Evolutionary conservation across 2,329 filamentous ascomycete genomes (phyloP).

Genomic region (Fusarium succisae): DNA sequence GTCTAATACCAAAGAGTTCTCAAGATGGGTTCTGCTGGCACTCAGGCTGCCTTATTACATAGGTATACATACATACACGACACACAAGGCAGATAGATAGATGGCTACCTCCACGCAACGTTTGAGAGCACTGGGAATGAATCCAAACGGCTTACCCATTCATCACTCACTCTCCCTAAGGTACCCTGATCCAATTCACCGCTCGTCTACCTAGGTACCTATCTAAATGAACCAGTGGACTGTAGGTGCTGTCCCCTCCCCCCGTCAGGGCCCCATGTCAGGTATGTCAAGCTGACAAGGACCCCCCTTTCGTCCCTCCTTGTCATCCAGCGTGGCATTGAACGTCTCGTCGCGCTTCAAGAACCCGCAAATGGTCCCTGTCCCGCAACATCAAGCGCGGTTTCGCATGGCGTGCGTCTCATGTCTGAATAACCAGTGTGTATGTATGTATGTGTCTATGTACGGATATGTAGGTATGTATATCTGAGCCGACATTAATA

Average conservation of each 20-base stretch:
- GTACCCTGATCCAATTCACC: constrained; percentile 23
- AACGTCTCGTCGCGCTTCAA: constrained; percentile 38
- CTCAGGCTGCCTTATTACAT: constrained; percentile 6
- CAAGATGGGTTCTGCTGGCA: constrained; percentile 26
- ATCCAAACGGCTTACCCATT: constrained; percentile 6
- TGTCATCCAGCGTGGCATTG: constrained; percentile 43
- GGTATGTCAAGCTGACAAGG: background rate
- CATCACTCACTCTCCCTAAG: background rate
- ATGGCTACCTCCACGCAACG: constrained; percentile 18
- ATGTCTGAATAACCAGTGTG: constrained; percentile 9
- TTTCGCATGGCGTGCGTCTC: constrained; percentile 37
- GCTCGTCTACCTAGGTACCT: constrained; percentile 18
- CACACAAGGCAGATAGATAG: constrained; percentile 3
- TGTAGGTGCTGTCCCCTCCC: constrained; percentile 14
- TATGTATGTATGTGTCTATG: background rate
- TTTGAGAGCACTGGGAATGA: background rate
- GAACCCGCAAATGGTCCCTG: constrained; percentile 33
- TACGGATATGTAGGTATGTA: background rate
- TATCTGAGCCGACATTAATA: constrained; percentile 42
- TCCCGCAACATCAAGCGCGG: constrained; percentile 38
- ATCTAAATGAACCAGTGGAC: background rate
- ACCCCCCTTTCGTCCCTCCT: constrained; percentile 38
- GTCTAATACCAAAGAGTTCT: constrained; percentile 18
- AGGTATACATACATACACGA: constrained; percentile 1
- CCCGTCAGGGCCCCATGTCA: constrained; percentile 26